Evolutionary conservation across 805 yeast species (phyloP).

Genomic region (Myxozyma neotropica): DNA sequence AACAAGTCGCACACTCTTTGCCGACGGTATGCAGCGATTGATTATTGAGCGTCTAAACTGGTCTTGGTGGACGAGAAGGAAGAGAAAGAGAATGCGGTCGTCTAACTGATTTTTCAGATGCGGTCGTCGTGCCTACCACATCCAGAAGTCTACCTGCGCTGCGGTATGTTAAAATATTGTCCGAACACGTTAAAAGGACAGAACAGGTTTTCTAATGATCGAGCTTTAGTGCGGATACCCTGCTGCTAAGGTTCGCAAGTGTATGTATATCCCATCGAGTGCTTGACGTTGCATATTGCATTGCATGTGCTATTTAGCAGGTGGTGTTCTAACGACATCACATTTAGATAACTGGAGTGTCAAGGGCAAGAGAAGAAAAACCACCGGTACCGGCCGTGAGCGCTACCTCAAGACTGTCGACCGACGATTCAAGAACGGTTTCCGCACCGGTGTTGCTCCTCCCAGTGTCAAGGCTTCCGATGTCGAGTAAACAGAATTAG

Average conservation of each 20-base stretch:
- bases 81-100: background rate
- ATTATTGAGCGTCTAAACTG: background rate
- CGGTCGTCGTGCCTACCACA: constrained; percentile 98
- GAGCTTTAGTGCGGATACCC: constrained; percentile 90
- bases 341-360: constrained; percentile 89
- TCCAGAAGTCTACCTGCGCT: constrained; percentile 98
- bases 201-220: background rate
- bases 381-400: constrained; percentile 99
- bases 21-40: constrained; percentile 50
- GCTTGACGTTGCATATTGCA: background rate
- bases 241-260: constrained; percentile 90
- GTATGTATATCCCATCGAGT: constrained; percentile 44
- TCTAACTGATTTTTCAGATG: constrained; percentile 58
- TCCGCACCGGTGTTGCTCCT: constrained; percentile 80
- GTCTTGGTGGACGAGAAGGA: too few species aligned
- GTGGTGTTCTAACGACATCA: background rate
- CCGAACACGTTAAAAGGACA: background rate
- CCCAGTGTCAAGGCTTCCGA: constrained; percentile 34
- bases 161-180: constrained; percentile 43
- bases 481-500: background rate
- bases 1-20: constrained; percentile 99
- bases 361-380: constrained; percentile 99
- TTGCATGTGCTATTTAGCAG: background rate
- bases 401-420: constrained; percentile 94
- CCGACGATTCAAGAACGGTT: constrained; percentile 98